phyloP scores from a whole-genome alignment of 108 stramenopile genomes.

The Parietichytrium sp. region DNA sequence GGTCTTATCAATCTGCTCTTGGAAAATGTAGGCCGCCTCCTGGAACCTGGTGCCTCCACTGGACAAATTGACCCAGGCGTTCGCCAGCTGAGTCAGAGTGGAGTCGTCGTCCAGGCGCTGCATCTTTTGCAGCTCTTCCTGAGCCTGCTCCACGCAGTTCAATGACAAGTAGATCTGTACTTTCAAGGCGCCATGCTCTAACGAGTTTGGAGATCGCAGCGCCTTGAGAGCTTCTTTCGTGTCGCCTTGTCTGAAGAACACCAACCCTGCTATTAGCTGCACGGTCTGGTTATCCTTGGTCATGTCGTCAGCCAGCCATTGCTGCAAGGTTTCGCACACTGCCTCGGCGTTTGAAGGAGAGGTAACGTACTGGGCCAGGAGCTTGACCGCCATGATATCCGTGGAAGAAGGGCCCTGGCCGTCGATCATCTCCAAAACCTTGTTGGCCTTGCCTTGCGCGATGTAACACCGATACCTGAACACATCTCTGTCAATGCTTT shows the following conservation, averaged over 20 bases:
- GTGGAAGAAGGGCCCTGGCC: constrained; percentile 44
- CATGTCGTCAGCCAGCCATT: constrained; percentile 54
- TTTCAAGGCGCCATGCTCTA: constrained; percentile 80
- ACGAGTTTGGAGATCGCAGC: constrained; percentile 72
- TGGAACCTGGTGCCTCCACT: constrained; percentile 69
- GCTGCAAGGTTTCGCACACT: constrained; percentile 46
- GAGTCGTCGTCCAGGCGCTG: constrained; percentile 85
- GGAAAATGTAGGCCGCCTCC: constrained; percentile 84
- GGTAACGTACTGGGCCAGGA: constrained; percentile 74
- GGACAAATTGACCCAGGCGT: constrained; percentile 77
- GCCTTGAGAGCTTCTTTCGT: constrained; percentile 85
- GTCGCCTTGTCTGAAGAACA: constrained; percentile 72
- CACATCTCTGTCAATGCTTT: constrained; percentile 87
- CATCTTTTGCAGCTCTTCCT: constrained; percentile 66
- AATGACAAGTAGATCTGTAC: constrained; percentile 88
- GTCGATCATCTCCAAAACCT: constrained; percentile 69
- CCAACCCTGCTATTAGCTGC: constrained; percentile 79
- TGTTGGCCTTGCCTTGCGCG: constrained; percentile 77
- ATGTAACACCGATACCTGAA: constrained; percentile 77
- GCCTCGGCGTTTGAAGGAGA: constrained; percentile 54
- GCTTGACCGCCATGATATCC: constrained; percentile 58
- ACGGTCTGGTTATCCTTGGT: constrained; percentile 66
- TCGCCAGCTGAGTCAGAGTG: constrained; percentile 82
- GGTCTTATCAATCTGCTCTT: constrained; percentile 88
- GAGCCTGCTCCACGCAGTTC: constrained; percentile 87